Evolutionary conservation across 345 rosid genomes (phyloP), one percentile per base, ranked within the genome.

Genomic region (Eucalyptus curtisii): DNA sequence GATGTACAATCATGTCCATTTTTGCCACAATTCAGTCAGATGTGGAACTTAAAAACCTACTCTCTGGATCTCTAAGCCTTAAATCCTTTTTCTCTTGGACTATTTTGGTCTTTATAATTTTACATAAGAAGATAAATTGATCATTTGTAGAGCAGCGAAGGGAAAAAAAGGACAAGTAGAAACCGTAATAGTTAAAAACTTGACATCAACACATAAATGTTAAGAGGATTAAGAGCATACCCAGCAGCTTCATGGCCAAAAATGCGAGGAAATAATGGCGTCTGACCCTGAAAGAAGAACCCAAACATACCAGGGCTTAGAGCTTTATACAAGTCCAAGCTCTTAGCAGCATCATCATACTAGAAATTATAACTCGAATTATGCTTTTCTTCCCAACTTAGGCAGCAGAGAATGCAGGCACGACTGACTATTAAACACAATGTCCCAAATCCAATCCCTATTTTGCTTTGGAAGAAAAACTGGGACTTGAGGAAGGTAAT

Each of bases 231-330:
- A 87, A 33, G 15, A 17, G 48, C 89, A 30, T 87, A 92, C 93
- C 93, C 92, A 48, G 91, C 93, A 47, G 91, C 93, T 91, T 92
- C 93, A 80, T 92, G 93, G 80, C 93, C 93, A 33, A 90, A 86
- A 17, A 92, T 91, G 71, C 89, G 87, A 88, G 91, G 91, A 89
- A 91, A 87, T 53, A 91, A 52, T 1, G 90, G 87, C 7, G 88
- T 86, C 33, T 61, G 89, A 5, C 50, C 93, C 90, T 90, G 88
- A 59, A 59, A 86, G 7, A 40, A 57, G 47, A 57, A 86, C 13
- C 68, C 68, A 57, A 86, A 86, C 64, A 76, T 22, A 40, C 47
- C 15, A 7, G 84, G 30, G 47, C 15, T 71, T 37, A 71, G 81
- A 71, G 45, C 81, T 33, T 9, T 71, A 71, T 71, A 33, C 81